A percentile compares a stretch with the other conserved stretches of the same genome.
phyloP scores from a whole-genome alignment of 352 stramenopile genomes.

The Phytophthora foliorum region DNA sequence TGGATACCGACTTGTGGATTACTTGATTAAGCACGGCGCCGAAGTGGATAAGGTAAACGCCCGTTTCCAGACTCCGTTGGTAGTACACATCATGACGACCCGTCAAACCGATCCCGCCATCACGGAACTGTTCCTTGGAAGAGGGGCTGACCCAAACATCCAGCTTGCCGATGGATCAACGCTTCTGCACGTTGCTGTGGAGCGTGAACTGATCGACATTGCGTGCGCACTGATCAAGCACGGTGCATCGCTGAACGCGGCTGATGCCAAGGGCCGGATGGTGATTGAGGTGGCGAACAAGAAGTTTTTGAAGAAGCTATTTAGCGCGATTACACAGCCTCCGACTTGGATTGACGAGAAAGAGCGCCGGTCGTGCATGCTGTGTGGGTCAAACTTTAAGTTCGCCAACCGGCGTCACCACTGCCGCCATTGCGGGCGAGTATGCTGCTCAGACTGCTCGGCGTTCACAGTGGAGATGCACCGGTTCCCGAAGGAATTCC shows the following conservation, averaged over 20 bases:
- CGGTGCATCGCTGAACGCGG: slow-evolving; percentile 77
- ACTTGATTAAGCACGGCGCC: slow-evolving; percentile 84
- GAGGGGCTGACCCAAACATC: slow-evolving; percentile 78
- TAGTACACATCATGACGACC: slow-evolving; percentile 89
- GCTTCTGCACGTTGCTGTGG: slow-evolving; percentile 83
- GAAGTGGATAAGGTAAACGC: slow-evolving; percentile 90
- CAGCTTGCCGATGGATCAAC: slow-evolving; percentile 83
- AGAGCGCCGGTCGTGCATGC: slow-evolving; percentile 75
- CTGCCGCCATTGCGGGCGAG: slow-evolving; percentile 86
- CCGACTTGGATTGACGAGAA: slow-evolving; percentile 88
- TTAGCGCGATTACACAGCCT: slow-evolving; percentile 79
- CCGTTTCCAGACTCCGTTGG: slow-evolving; percentile 79
- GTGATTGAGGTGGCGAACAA: slow-evolving; percentile 84
- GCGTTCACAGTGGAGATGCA: slow-evolving; percentile 83
- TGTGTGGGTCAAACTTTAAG: slow-evolving; percentile 78
- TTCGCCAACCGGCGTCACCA: slow-evolving; percentile 85
- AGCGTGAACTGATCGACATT: slow-evolving; percentile 86
- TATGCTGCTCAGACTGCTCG: slow-evolving; percentile 89
- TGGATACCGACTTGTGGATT: slow-evolving; percentile 81
- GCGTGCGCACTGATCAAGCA: slow-evolving; percentile 76
- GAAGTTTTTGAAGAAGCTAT: slow-evolving; percentile 87
- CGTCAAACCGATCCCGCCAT: slow-evolving; percentile 86
- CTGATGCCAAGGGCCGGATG: slow-evolving; percentile 76
- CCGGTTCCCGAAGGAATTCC: slow-evolving; percentile 88
- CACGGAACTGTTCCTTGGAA: slow-evolving; percentile 73